Conservation (phyloP, 169 alveolate genomes). For the Fabrea salina region DNA sequence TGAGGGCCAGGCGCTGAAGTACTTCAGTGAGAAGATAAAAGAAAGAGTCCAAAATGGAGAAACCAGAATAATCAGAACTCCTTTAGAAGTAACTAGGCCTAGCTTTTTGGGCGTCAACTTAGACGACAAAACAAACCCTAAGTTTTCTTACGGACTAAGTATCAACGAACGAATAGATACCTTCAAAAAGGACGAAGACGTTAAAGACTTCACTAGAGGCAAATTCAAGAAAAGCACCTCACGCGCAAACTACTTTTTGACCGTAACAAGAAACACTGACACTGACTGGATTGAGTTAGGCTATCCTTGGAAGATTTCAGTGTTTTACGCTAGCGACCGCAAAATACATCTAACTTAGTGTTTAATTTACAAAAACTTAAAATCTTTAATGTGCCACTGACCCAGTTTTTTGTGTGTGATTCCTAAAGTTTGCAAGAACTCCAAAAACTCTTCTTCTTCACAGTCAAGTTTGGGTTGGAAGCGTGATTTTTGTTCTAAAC, state of each 20-base stretch:
- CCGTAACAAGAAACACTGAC: neutral
- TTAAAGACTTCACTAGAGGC: too few species aligned
- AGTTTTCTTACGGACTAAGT: neutral
- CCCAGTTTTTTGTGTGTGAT: too few species aligned
- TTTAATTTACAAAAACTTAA: too few species aligned
- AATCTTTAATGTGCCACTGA: too few species aligned
- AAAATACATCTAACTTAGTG: too few species aligned
- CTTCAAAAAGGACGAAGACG: neutral
- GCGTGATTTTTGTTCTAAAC: too few species aligned
- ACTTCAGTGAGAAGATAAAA: neutral
- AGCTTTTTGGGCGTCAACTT: neutral
- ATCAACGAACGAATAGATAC: neutral
- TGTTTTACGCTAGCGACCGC: neutral
- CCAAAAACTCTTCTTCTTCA: too few species aligned
- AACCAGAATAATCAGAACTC: too few species aligned
- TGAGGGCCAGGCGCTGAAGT: neutral
- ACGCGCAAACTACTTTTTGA: neutral
- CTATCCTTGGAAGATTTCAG: neutral
- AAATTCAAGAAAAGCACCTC: neutral
- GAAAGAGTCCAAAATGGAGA: neutral
- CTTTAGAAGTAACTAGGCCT: neutral
- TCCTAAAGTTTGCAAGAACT: too few species aligned
- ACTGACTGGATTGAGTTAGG: neutral
- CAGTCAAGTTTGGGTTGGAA: too few species aligned
- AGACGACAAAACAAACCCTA: slow-evolving; percentile 18